Base-by-base conservation (phyloP, 768 basidiomycete genomes). In the Solioccasus polychromus region DNA sequence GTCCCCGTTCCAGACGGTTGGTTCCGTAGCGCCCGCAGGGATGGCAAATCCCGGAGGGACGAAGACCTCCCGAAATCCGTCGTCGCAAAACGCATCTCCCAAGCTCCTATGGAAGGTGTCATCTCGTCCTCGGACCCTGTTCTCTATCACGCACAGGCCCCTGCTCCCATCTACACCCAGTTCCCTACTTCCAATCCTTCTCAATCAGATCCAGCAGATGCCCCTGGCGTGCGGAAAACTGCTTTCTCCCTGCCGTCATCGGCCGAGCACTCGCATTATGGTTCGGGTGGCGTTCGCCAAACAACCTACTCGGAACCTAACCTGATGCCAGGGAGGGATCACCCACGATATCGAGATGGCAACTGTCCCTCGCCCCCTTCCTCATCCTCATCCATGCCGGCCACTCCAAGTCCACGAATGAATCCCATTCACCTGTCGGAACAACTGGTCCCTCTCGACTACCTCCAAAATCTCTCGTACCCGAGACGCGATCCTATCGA, bases 11-110 rank as follows among this genome's bases (percentile, higher is more conserved):
- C 88, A 32, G 83, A 85, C 26, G 85, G 85, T 15, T 82, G 82
- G 75, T 91, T 89, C 68, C 77, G 77, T 59, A 87, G 85, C 63
- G 87, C 88, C 37, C 82, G 88, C 39, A 74, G 82, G 42, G 80
- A 77, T 51, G 87, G 86, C 41, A 65, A 68, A 57, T 63, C 67
- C 42, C 66, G 66, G 24, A 62, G 58, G 59, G 72, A 53, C 35
- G 71, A 54, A 28, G 67, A 68, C 67, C 70, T 57, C 64, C 76
- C 61, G 67, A 79, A 52, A 73, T 79, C 58, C 68, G 73, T 68
- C 71, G 76, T 69, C 49, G 53, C 64, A 63, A 55, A 70, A 62
- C 47, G 62, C 60, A 54, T 59, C 59, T 52, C 62, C 51, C 47
- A 68, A 60, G 44, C 63, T 9, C 63, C 58, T 30, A 63, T 68